Evolutionary conservation across 129 eudicot genomes (phyloP), one percentile per base, ranked within the genome.

Genomic region (Cynara cardunculus): DNA sequence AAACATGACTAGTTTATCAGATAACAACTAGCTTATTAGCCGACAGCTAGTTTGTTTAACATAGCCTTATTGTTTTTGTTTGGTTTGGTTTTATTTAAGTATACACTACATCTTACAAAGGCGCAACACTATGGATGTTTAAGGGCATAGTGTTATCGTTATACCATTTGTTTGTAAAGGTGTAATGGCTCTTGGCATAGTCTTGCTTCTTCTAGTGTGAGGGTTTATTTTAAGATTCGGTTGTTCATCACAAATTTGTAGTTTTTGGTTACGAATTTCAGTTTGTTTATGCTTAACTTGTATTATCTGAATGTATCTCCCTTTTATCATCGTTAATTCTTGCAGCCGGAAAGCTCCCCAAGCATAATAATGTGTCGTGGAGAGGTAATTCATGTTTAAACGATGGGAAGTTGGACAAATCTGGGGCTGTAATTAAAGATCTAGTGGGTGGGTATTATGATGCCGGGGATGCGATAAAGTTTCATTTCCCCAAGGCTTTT

Each of bases 391-490:
- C 97, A 3, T 75, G 94, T 76, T 49, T 92, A 78, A 87, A 92
- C 5, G 98, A 94, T 39, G 98, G 98, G 28, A 81, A 90, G 34
- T 79, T 89, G 69, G 65, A 83, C 59, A 83, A 89, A 69, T 73
- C 90, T 12, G 76, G 89, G 25, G 69, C 87, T 25, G 84, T 88
- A 39, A 7, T 80, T 11, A 94, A 94, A 80, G 89, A 94, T 84
- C 83, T 94, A 7, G 84, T 83, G 39, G 98, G 98, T 34, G 98
- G 98, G 19, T 94, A 84, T 74, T 90, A 94, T 79, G 98, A 94
- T 80, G 98, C 98, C 1, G 98, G 98, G 25, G 98, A 94, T 83
- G 94, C 97, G 11, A 94, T 94, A 30, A 94, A 94, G 86, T 94
- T 90, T 83, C 90, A 94, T 72, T 94, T 94, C 84, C 98, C 98